phyloP scores from a whole-genome alignment of 371 early-diverging fungal species.

The Polyrhizophydium stewartii region DNA sequence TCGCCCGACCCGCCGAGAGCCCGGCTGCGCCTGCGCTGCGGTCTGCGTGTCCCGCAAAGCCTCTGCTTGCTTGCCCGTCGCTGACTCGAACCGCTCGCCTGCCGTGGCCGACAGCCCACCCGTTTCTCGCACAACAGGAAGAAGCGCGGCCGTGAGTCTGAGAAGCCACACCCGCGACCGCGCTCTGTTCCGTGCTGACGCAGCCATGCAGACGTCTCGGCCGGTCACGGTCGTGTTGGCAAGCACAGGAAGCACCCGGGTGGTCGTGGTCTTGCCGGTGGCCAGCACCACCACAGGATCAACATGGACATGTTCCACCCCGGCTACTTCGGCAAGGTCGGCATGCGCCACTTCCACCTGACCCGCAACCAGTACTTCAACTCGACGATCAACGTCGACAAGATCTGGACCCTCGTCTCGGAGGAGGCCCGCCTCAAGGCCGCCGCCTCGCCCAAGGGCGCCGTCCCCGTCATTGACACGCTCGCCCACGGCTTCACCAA shows the following conservation, averaged over 20 bases:
- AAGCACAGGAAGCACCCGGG: slow-evolving; percentile 99
- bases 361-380: slow-evolving; percentile 89
- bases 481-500: slow-evolving; percentile 93
- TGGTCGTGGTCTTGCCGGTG: slow-evolving; percentile 99
- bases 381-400: slow-evolving; percentile 91
- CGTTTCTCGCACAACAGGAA: slow-evolving; percentile 44
- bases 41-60: too few relatives aligned
- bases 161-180: not conserved
- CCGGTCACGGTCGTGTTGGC: slow-evolving; percentile 56
- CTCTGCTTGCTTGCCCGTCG: too few relatives aligned
- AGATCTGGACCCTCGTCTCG: slow-evolving; percentile 92
- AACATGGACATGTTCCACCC: slow-evolving; percentile 99
- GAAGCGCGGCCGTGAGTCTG: slow-evolving; percentile 45
- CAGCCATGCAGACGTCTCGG: slow-evolving; percentile 38
- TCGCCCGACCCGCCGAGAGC: too few relatives aligned
- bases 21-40: too few relatives aligned
- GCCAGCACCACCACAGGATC: slow-evolving; percentile 99
- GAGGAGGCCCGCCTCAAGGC: slow-evolving; percentile 86
- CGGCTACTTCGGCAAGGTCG: slow-evolving; percentile 99
- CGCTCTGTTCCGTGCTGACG: not conserved
- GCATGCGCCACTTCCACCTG: slow-evolving; percentile 99
- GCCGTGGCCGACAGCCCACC: slow-evolving; percentile 27
- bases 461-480: slow-evolving; percentile 93
- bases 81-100: too few relatives aligned
- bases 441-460: slow-evolving; percentile 75